phyloP scores from a whole-genome alignment of 345 rosid genomes.

The Lepidium aucheri region DNA sequence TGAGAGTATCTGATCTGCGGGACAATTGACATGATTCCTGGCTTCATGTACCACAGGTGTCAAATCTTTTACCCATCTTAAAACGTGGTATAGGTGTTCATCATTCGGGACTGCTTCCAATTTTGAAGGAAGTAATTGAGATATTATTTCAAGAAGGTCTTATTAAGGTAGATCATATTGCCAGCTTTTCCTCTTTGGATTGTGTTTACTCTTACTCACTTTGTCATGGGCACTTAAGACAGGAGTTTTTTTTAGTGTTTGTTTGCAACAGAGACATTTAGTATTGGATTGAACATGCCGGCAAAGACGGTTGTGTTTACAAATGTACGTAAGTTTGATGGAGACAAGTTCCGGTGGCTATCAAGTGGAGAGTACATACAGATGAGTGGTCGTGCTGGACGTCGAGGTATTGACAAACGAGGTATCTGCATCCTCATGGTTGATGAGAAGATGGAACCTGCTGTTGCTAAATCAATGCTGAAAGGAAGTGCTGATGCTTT shows the following conservation, averaged over 20 bases:
- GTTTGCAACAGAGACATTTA: slow-evolving; percentile 99
- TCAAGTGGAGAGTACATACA: slow-evolving; percentile 97
- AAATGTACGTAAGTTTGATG: slow-evolving; percentile 97
- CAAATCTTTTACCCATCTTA: slow-evolving; percentile 88
- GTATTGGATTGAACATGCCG: slow-evolving; percentile 98
- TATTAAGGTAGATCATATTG: slow-evolving; percentile 54
- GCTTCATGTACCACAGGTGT: slow-evolving; percentile 46
- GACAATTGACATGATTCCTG: slow-evolving; percentile 8
- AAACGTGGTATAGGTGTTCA: slow-evolving; percentile 99
- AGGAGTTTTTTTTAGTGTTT: slow-evolving; percentile 59
- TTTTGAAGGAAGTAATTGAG: slow-evolving; percentile 96
- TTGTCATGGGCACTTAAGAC: slow-evolving; percentile 13
- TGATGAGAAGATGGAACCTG: slow-evolving; percentile 94
- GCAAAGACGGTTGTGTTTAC: slow-evolving; percentile 98
- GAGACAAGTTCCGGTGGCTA: slow-evolving; percentile 97
- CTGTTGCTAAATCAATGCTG: slow-evolving; percentile 88
- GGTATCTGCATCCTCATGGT: slow-evolving; percentile 96
- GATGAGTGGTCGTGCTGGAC: slow-evolving; percentile 99
- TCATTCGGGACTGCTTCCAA: slow-evolving; percentile 98
- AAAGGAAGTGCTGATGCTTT: slow-evolving; percentile 95
- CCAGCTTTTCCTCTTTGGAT: background rate
- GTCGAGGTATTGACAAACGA: slow-evolving; percentile 95
- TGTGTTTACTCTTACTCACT: background rate
- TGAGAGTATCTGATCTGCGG: background rate
- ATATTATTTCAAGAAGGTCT: slow-evolving; percentile 97